Evolutionary conservation across 768 basidiomycete genomes (phyloP).

Genomic region (Hygrophorus russula): DNA sequence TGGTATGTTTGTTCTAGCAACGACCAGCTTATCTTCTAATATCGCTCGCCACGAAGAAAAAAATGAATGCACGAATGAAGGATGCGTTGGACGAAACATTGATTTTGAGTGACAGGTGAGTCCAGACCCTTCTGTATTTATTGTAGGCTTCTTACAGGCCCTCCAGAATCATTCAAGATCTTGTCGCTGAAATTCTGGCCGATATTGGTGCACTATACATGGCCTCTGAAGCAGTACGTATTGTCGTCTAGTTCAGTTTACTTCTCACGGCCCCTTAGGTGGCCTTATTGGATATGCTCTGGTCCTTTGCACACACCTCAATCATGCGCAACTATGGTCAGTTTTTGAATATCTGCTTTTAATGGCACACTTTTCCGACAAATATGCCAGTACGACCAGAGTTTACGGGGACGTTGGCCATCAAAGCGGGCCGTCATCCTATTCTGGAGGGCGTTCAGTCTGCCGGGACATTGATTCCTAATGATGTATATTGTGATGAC

Average conservation of each 20-base stretch:
- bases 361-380: neutral
- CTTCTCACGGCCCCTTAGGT: constrained; percentile 32
- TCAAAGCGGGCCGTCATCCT: constrained; percentile 85
- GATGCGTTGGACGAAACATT: constrained; percentile 87
- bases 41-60: constrained; percentile 44
- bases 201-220: constrained; percentile 79
- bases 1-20: constrained; percentile 36
- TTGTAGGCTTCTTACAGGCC: neutral
- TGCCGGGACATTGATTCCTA: constrained; percentile 65
- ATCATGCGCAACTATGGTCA: constrained; percentile 47
- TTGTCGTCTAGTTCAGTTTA: neutral
- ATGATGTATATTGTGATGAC: constrained; percentile 84
- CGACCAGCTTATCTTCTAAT: neutral
- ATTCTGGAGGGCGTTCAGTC: constrained; percentile 67
- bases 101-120: constrained; percentile 71
- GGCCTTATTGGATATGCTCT: constrained; percentile 81
- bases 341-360: neutral
- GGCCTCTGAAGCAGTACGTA: constrained; percentile 77
- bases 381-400: constrained; percentile 66
- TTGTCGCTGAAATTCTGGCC: constrained; percentile 57
- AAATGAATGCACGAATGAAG: constrained; percentile 80
- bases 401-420: constrained; percentile 80
- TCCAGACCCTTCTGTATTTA: neutral
- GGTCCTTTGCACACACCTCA: constrained; percentile 77
- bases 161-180: constrained; percentile 64